Conservation (phyloP, 129 eudicot genomes). For the Flaveria ramosissima region DNA sequence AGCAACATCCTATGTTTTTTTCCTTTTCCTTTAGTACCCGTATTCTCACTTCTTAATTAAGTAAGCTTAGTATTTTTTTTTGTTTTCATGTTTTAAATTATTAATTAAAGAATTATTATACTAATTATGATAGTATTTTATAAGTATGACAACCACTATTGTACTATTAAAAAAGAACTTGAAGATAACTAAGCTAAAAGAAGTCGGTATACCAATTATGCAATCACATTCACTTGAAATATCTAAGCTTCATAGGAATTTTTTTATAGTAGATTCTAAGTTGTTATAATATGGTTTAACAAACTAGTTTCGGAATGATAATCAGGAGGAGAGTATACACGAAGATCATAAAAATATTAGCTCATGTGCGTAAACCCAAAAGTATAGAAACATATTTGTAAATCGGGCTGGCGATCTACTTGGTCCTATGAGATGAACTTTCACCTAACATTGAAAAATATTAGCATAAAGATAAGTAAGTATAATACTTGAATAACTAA, state of each 20-base stretch:
- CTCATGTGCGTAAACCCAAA: too few species aligned
- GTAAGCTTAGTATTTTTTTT: not conserved
- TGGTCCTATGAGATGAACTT: too few species aligned
- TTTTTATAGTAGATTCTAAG: not conserved
- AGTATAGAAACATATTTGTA: too few species aligned
- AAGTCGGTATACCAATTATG: not conserved
- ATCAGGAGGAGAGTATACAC: too few species aligned
- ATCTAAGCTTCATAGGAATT: not conserved
- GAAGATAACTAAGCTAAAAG: too few species aligned
- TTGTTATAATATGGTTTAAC: not conserved
- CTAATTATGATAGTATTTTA: not conserved
- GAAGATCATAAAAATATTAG: too few species aligned
- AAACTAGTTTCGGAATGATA: not conserved
- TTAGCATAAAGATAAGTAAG: too few species aligned
- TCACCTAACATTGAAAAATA: too few species aligned
- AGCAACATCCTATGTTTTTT: conserved; percentile 25
- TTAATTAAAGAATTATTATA: not conserved
- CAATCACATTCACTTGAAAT: not conserved
- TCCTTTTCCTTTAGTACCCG: not conserved
- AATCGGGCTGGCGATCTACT: too few species aligned
- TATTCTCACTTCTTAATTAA: not conserved
- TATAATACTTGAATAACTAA: too few species aligned
- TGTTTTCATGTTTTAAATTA: not conserved
- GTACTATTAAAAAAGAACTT: too few species aligned
- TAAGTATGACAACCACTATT: not conserved